These are phyloP conservation scores for Lathyrus sativus DNA, from an alignment of 306 rosid genomes.

Conservation along the genomic window DNA sequence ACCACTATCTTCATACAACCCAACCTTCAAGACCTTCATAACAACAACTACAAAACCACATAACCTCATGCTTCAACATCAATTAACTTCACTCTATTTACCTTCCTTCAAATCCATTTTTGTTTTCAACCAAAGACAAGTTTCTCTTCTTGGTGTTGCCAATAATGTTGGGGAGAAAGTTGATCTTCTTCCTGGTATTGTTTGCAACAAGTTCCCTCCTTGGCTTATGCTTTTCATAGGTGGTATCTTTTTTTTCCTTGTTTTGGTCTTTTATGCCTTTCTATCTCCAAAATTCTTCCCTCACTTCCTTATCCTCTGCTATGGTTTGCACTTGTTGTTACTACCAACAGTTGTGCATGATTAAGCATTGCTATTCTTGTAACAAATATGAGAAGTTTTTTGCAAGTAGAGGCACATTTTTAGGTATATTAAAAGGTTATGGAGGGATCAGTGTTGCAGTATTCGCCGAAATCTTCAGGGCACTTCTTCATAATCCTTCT, in stretches of 20 bases:
- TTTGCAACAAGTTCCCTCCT: too few relatives aligned
- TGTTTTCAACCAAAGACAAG: constrained; percentile 69
- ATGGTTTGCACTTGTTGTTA: constrained; percentile 65
- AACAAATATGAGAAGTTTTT: constrained; percentile 87
- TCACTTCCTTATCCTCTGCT: constrained; percentile 67
- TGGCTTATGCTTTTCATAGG: constrained; percentile 70
- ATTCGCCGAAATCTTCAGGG: constrained; percentile 59
- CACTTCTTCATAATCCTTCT: constrained; percentile 67
- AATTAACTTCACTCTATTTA: constrained; percentile 75
- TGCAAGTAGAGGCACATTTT: constrained; percentile 68
- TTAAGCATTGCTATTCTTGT: constrained; percentile 68
- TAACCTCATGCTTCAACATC: too few relatives aligned
- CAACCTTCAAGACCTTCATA: too few relatives aligned
- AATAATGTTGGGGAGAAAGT: constrained; percentile 82
- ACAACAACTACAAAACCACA: too few relatives aligned
- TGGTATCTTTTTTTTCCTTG: constrained; percentile 55
- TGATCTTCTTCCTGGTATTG: constrained; percentile 78
- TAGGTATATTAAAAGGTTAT: constrained; percentile 75
- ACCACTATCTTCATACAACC: too few relatives aligned
- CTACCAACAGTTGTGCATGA: constrained; percentile 83
- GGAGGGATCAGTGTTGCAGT: constrained; percentile 77
- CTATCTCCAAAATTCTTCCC: constrained; percentile 44
- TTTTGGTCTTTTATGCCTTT: constrained; percentile 63
- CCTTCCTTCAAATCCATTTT: constrained; percentile 66
- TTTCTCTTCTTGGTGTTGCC: constrained; percentile 76